Percentiles rank a stretch among this genome's conserved stretches.
Conservation (phyloP, 257 asterid genomes). For the Forsythia viridissima region DNA sequence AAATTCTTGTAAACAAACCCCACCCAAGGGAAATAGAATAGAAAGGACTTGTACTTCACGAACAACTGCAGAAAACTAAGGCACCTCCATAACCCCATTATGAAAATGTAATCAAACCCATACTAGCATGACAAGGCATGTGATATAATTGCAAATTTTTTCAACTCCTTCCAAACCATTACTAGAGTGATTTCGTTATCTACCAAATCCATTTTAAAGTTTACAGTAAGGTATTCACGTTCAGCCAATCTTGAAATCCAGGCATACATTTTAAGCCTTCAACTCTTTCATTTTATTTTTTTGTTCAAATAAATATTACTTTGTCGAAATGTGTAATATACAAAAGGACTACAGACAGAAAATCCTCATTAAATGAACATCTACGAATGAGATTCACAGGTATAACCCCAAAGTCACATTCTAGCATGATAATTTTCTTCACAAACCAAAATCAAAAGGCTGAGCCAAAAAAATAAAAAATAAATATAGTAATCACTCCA, state of each 20-base stretch:
- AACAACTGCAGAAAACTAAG: neutral
- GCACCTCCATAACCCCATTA: neutral
- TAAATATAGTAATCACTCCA: neutral
- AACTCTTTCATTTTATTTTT: neutral
- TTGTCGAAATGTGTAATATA: neutral
- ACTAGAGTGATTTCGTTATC: neutral
- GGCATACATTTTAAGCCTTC: neutral
- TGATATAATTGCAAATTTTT: neutral
- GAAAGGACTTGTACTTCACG: neutral
- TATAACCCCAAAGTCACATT: neutral
- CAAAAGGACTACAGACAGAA: slow-evolving; percentile 3
- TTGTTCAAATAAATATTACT: neutral
- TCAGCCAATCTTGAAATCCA: neutral
- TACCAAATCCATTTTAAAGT: neutral
- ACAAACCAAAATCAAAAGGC: neutral
- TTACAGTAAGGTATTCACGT: neutral
- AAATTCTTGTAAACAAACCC: neutral
- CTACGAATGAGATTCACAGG: neutral
- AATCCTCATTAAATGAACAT: slow-evolving; percentile 3
- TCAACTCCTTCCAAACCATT: neutral
- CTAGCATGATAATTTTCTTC: neutral
- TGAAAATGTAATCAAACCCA: neutral
- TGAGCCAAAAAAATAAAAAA: neutral
- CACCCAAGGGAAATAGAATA: neutral
- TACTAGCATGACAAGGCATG: neutral